Base-by-base conservation (phyloP, 169 alveolate species). In the Plasmodium coatneyi region DNA sequence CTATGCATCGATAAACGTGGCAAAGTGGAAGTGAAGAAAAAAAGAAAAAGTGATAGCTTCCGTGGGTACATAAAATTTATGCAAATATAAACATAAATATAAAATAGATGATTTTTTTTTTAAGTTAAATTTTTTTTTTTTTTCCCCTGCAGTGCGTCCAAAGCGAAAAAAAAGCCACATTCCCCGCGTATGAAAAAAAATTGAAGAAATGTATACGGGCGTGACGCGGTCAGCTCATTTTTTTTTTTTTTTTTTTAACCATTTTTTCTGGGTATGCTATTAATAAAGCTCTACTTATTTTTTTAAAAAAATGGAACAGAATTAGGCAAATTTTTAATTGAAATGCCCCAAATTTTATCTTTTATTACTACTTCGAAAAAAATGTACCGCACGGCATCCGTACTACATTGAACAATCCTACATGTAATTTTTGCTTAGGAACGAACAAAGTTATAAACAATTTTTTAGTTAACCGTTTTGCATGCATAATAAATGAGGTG, bases 391-490 rank as follows among this genome's bases (percentile, higher is more conserved):
- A n/a, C 22, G 76, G 76, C 76, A 66, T 28, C 30, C 5, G 36
- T 66, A 66, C 36, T 66, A n/a, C 36, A 28, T 60, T 60, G 74
- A 60, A 60, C n/a, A 66, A 66, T 10, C 76, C 76, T n/a, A 66
- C 76, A 66, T 66, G 39, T 66, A 66, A 66, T 28, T 16, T 66
- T 66, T 66, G 10, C 76, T 66, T 66, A 66, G 41, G 36, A 28
- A 22, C 7, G 36, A 25, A 66, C 16, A 66, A 66, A n/a, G 36
- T 66, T 66, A 66, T 7, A 66, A 66, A 66, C 14, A n/a, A 66
- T 66, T 66, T 60, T 60, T 66, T 66, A 66, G 30, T 66, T 66
- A 66, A 66, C 30, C 76, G 39, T 66, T 66, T 66, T 66, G 76
- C 76, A 22, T 66, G 76, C 36, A 22, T 25, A 66, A 66, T 9